phyloP scores from a whole-genome alignment of 2,329 filamentous ascomycete genomes.

The Colletotrichum cuscutae region DNA sequence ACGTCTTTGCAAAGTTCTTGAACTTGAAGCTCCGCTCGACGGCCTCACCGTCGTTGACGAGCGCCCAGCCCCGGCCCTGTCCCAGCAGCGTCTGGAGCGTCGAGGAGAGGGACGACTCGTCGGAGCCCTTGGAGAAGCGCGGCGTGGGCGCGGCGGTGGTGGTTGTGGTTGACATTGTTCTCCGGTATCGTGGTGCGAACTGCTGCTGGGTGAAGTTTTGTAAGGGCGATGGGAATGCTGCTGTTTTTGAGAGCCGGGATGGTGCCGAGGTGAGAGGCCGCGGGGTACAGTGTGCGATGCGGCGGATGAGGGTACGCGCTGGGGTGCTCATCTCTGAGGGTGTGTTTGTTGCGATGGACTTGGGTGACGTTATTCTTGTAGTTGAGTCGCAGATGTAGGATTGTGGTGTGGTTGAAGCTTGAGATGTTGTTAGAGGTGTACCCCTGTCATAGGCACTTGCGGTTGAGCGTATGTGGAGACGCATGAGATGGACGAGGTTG shows the following conservation, averaged over 20 bases:
- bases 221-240: not conserved
- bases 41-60: constrained; percentile 62
- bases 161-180: constrained; percentile 15
- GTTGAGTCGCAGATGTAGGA: not conserved
- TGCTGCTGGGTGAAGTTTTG: not conserved
- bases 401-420: not conserved
- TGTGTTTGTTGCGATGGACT: not conserved
- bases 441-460: constrained; percentile 1
- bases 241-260: not conserved
- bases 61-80: constrained; percentile 57
- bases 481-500: not conserved
- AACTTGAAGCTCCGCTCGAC: constrained; percentile 71
- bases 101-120: constrained; percentile 48
- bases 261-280: not conserved
- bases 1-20: constrained; percentile 73
- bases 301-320: constrained; percentile 4
- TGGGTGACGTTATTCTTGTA: not conserved
- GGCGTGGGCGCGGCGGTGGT: constrained; percentile 15
- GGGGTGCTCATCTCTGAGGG: constrained; percentile 11
- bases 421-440: constrained; percentile 12
- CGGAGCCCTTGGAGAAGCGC: constrained; percentile 57
- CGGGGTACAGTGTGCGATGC: constrained; percentile 4
- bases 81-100: constrained; percentile 48
- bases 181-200: not conserved
- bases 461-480: constrained; percentile 19